A percentile compares a stretch with the other conserved stretches of the same genome.
Evolutionary conservation across 345 rosid species (phyloP).

Genomic region (Eucalyptus camaldulensis): DNA sequence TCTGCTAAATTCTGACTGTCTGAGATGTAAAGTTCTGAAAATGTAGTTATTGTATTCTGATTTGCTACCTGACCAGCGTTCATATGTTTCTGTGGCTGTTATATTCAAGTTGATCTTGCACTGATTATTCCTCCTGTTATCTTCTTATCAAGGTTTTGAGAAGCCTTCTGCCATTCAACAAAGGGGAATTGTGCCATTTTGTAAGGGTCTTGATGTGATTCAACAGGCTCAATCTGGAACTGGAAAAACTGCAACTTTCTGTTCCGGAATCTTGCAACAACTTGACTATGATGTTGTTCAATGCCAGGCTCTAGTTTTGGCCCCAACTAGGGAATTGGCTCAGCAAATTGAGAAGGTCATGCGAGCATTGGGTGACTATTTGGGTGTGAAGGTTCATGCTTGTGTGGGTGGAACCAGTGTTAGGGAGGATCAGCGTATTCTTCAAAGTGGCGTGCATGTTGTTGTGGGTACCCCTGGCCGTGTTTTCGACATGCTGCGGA

Average conservation of each 20-base stretch:
- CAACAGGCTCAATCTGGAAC: constrained; percentile 98
- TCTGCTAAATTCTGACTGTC: neutral
- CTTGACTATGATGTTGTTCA: constrained; percentile 55
- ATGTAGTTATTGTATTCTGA: neutral
- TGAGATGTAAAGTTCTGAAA: neutral
- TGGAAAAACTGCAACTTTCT: constrained; percentile 89
- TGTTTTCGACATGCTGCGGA: constrained; percentile 87
- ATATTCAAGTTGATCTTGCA: neutral
- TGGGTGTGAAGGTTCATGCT: constrained; percentile 89
- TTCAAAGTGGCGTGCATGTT: constrained; percentile 88
- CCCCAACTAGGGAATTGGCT: constrained; percentile 88
- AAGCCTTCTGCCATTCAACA: constrained; percentile 98
- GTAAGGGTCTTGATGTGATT: constrained; percentile 90
- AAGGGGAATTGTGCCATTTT: constrained; percentile 87
- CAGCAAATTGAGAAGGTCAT: constrained; percentile 96
- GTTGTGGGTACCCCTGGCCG: constrained; percentile 98
- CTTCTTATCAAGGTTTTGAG: constrained; percentile 47
- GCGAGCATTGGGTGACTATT: constrained; percentile 90
- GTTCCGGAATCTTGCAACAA: constrained; percentile 89
- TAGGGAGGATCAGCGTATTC: constrained; percentile 82
- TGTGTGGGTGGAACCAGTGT: constrained; percentile 97
- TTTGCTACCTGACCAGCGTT: neutral
- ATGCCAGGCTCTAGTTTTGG: constrained; percentile 83
- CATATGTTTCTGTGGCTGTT: too few relatives aligned
- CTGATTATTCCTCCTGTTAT: neutral